Evolutionary conservation across 169 alveolate species (phyloP).

Genomic region (Eimeria maxima): DNA sequence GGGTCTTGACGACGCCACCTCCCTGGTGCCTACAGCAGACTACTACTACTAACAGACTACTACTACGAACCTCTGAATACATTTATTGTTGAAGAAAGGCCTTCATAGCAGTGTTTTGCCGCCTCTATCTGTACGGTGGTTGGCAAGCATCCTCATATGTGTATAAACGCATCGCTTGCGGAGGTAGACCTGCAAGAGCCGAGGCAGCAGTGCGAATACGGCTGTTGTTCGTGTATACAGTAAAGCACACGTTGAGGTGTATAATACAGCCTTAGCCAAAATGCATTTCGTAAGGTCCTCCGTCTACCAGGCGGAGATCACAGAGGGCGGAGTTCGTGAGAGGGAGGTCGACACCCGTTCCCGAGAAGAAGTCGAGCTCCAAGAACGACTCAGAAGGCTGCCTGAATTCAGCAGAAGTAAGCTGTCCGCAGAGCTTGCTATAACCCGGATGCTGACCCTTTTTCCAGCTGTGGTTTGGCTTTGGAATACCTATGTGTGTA

Average conservation of each 20-base stretch:
- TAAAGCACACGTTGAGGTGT: not conserved
- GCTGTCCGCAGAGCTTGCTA: not conserved
- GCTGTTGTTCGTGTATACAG: not conserved
- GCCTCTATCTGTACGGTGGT: not conserved
- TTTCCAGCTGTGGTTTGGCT: not conserved
- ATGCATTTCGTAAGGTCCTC: conserved; percentile 78
- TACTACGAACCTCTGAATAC: too few species aligned
- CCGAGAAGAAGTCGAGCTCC: conserved; percentile 72
- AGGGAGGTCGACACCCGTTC: conserved; percentile 68
- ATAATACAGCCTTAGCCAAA: not conserved
- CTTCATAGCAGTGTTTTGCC: not conserved
- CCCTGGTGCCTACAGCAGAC: too few species aligned
- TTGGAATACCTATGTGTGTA: not conserved
- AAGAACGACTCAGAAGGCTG: conserved; percentile 71
- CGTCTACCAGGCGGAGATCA: conserved; percentile 83
- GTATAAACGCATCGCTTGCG: too few species aligned
- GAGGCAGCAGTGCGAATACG: too few species aligned
- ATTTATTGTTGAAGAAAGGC: too few species aligned
- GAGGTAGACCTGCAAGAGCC: too few species aligned
- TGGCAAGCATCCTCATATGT: too few species aligned
- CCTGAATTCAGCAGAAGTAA: conserved; percentile 81
- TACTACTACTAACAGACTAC: too few species aligned
- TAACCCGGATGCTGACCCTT: not conserved
- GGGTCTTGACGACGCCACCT: not conserved
- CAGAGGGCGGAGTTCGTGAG: conserved; percentile 80